Evolutionary conservation across 805 yeast genomes (phyloP).

Genomic region (Nakazawaea populi): DNA sequence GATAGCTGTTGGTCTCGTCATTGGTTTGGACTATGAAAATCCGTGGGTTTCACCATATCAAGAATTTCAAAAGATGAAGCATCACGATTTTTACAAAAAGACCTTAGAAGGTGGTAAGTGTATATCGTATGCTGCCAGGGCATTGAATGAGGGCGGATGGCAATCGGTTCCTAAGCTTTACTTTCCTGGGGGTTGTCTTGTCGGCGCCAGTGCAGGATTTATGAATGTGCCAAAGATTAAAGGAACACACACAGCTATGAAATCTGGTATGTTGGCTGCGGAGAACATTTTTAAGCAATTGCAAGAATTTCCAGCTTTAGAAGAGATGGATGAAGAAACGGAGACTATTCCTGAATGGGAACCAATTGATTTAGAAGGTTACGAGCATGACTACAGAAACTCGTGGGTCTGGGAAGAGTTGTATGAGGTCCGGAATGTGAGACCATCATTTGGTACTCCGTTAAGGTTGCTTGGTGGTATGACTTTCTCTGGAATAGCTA

Average conservation of each 20-base stretch:
- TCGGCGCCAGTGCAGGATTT: constrained; percentile 96
- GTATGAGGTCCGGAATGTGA: constrained; percentile 76
- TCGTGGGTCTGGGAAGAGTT: constrained; percentile 90
- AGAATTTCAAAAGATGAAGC: constrained; percentile 93
- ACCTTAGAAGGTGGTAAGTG: constrained; percentile 87
- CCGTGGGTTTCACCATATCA: constrained; percentile 95
- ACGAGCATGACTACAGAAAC: constrained; percentile 56
- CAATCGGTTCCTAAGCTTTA: constrained; percentile 87
- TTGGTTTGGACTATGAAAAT: constrained; percentile 90
- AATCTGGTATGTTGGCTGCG: constrained; percentile 93
- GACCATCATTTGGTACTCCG: constrained; percentile 82
- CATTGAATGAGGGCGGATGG: constrained; percentile 93
- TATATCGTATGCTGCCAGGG: constrained; percentile 91
- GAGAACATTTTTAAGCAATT: constrained; percentile 58
- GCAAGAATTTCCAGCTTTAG: constrained; percentile 37
- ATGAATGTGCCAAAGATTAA: constrained; percentile 96
- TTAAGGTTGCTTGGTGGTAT: constrained; percentile 82
- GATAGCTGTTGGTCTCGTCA: constrained; percentile 89
- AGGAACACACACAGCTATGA: constrained; percentile 97
- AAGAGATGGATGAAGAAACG: constrained; percentile 35
- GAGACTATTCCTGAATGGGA: constrained; percentile 32
- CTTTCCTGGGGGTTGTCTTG: constrained; percentile 95
- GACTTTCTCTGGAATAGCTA: constrained; percentile 75
- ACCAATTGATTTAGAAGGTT: constrained; percentile 47
- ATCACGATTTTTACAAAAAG: constrained; percentile 75